A percentile compares a stretch with the other conserved stretches of the same genome.
phyloP scores from a whole-genome alignment of 2,329 filamentous ascomycete species.

The Phoma sp. region DNA sequence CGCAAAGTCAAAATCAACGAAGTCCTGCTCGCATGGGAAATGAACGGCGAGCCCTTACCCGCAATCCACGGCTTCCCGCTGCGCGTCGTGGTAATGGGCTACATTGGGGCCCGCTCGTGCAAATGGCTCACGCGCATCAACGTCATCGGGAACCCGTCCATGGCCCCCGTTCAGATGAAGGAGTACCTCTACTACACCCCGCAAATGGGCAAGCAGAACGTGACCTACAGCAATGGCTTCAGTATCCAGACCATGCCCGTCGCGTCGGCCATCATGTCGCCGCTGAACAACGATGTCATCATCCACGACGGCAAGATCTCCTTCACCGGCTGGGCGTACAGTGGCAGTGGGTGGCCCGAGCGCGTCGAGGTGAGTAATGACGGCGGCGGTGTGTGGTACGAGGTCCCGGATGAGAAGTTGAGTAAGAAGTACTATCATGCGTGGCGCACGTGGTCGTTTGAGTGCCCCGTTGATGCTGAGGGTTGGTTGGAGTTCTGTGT shows the following conservation, averaged over 20 bases:
- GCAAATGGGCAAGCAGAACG: constrained; percentile 72
- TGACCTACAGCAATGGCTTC: constrained; percentile 64
- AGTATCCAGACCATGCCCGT: constrained; percentile 77
- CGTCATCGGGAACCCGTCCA: constrained; percentile 62
- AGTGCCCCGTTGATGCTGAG: constrained; percentile 63
- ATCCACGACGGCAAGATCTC: constrained; percentile 65
- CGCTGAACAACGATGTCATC: constrained; percentile 65
- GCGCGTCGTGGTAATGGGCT: constrained; percentile 67
- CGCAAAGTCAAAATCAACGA: constrained; percentile 71
- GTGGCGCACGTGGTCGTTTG: constrained; percentile 69
- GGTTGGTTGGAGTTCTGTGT: constrained; percentile 56
- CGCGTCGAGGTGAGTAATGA: constrained; percentile 68
- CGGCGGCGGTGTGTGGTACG: constrained; percentile 69
- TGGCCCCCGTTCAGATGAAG: constrained; percentile 67
- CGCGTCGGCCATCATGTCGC: constrained; percentile 69
- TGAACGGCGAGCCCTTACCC: constrained; percentile 70
- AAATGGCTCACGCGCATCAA: constrained; percentile 70
- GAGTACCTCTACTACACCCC: constrained; percentile 74
- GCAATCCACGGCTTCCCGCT: constrained; percentile 71
- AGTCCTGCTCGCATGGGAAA: constrained; percentile 72
- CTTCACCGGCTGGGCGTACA: constrained; percentile 56
- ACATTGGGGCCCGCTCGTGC: constrained; percentile 68
- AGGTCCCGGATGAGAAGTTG: constrained; percentile 65
- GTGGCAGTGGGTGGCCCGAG: constrained; percentile 57
- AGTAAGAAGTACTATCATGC: constrained; percentile 67